Evolutionary conservation across 371 early-diverging fungal genomes (phyloP).

Genomic region (Mucor piriformis): DNA sequence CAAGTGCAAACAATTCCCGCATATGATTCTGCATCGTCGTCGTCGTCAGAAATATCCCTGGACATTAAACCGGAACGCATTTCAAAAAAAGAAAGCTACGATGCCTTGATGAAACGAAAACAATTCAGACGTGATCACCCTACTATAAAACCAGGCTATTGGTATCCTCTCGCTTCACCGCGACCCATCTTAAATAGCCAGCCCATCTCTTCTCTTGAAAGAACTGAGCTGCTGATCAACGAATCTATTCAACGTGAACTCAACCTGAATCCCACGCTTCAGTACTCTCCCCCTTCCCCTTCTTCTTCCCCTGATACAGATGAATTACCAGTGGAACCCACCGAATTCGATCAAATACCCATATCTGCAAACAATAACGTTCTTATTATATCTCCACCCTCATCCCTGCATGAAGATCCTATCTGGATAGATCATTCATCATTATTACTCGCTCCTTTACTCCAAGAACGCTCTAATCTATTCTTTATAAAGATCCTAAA

Average conservation of each 20-base stretch:
- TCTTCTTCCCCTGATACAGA: background rate
- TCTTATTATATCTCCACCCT: background rate
- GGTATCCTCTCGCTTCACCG: conserved; percentile 12
- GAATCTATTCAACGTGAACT: conserved; percentile 21
- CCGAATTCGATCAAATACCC: conserved; percentile 7
- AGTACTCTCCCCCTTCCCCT: conserved; percentile 2
- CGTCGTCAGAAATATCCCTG: background rate
- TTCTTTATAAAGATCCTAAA: conserved; percentile 15
- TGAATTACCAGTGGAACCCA: background rate
- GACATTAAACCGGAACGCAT: conserved; percentile 15
- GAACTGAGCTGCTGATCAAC: conserved; percentile 19
- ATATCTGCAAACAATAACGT: conserved; percentile 1
- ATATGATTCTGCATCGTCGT: conserved; percentile 10
- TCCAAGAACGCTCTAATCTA: background rate
- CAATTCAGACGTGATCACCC: conserved; percentile 8
- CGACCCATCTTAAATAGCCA: background rate
- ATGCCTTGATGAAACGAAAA: conserved; percentile 11
- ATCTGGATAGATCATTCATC: conserved; percentile 7
- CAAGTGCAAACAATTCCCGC: conserved; percentile 21
- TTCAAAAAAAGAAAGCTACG: conserved; percentile 20
- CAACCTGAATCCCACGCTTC: conserved; percentile 5
- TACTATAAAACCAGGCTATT: conserved; percentile 14
- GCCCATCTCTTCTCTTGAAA: conserved; percentile 9
- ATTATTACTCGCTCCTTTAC: background rate
- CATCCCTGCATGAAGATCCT: background rate